A percentile compares a stretch with the other conserved stretches of the same genome.
These are phyloP conservation scores for Cladophialophora immunda DNA, from an alignment of 2,329 filamentous ascomycete species.

Conservation along the genomic window DNA sequence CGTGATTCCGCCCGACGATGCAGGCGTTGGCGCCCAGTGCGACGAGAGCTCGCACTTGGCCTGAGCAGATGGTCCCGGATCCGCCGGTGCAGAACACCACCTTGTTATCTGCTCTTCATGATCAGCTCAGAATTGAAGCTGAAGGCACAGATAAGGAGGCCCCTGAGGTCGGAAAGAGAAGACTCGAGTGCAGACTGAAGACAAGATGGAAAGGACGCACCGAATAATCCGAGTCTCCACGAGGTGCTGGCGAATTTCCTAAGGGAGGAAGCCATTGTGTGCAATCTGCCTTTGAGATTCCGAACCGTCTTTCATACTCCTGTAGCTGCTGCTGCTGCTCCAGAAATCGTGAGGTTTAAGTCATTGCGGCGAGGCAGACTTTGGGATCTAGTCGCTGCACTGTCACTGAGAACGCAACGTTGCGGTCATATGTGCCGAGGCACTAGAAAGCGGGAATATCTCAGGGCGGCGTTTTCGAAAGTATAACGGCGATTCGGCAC, in stretches of 20 bases:
- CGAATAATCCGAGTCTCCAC: conserved; percentile 1
- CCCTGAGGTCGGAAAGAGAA: background rate
- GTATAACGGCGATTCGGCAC: too few species aligned
- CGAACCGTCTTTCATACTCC: too few species aligned
- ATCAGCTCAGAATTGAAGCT: too few species aligned
- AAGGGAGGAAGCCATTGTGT: background rate
- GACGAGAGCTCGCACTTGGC: conserved; percentile 89
- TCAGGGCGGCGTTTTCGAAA: too few species aligned
- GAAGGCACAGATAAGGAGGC: background rate
- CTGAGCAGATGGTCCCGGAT: conserved; percentile 90
- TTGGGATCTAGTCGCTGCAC: too few species aligned
- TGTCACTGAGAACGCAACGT: too few species aligned
- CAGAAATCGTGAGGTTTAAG: too few species aligned
- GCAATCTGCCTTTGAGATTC: background rate
- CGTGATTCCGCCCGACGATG: conserved; percentile 86
- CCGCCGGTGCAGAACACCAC: conserved; percentile 95
- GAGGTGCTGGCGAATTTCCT: background rate
- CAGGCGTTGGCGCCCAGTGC: conserved; percentile 90
- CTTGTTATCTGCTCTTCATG: conserved; percentile 60
- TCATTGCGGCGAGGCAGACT: too few species aligned
- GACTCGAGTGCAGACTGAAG: background rate
- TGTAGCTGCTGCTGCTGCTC: background rate
- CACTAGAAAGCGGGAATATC: too few species aligned
- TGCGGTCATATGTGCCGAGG: too few species aligned
- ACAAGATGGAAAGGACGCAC: too few species aligned